Evolutionary conservation across 192 early-diverging fungal genomes (phyloP), one percentile per base, ranked within the genome.

Genomic region (Powellomyces hirtus): DNA sequence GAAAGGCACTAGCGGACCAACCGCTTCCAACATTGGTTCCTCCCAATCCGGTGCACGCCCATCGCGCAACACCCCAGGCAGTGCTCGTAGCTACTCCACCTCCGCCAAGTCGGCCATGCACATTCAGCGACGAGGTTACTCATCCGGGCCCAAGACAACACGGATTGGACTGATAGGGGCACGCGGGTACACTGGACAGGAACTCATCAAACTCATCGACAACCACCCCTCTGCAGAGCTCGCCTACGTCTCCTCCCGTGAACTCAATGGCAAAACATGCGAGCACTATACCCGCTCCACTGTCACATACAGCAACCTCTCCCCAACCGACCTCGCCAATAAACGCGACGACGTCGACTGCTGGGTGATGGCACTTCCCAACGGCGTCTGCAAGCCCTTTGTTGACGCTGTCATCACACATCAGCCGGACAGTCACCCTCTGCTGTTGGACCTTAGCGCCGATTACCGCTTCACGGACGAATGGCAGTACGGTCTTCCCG

Each of bases 311-410:
- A 89, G 87, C 4, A 95, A 92, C 75, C 77, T 99, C 22, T 85
- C 84, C 36, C 86, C 93, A 8, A 72, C 86, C n/a, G 77, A 77
- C 53, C 27, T 81, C n/a, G 80, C 90, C 40, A 79, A 82, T 58
- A 66, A 77, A 8, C 77, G 89, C 50, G 77, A 79, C 0, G 88
- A 91, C 59, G 94, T 99, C 0, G 94, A 95, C 75, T 91, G 88
- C 34, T 99, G 97, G 97, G 88, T 99, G 2, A 77, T 99, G 66
- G 97, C 97, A 22, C 85, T 99, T 53, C 97, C 97, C 35, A 99
- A 99, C 76, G 91, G 91, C 38, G 85, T 98, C 2, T 94, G 93
- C 46, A 86, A 84, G 26, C 97, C 97, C 51, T 99, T 94, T 86
- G 96, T 99, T 13, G 81, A 88, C 16, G 87, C 89, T 26, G 61